A percentile compares a stretch with the other conserved stretches of the same genome.
Conservation (phyloP, 78 protist genomes). For the Salpingoeca rosetta region DNA sequence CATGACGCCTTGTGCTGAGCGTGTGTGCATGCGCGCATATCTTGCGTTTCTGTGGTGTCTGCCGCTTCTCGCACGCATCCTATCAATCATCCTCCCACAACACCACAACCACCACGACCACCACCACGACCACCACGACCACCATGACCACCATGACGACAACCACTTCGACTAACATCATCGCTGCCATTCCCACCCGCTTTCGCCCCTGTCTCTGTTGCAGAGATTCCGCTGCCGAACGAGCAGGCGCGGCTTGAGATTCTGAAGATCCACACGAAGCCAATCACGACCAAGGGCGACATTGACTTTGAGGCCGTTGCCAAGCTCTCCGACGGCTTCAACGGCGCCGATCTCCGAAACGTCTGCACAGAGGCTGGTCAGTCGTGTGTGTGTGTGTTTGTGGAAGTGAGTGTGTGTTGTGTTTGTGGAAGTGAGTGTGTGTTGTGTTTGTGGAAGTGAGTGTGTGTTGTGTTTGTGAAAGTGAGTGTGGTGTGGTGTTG, state of each 20-base stretch:
- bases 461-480: background rate
- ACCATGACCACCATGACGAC: too few species aligned
- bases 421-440: background rate
- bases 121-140: too few species aligned
- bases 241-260: constrained; percentile 85
- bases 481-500: too few species aligned
- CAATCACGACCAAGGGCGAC: constrained; percentile 84
- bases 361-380: constrained; percentile 96
- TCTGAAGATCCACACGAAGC: constrained; percentile 90
- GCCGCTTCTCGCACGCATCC: background rate
- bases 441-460: background rate
- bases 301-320: constrained; percentile 92
- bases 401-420: background rate
- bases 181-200: too few species aligned
- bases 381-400: background rate
- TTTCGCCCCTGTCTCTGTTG: too few species aligned
- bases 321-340: constrained; percentile 95
- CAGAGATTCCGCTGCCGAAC: constrained; percentile 97
- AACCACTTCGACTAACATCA: too few species aligned
- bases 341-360: constrained; percentile 98
- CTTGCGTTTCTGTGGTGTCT: background rate
- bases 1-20: too few species aligned
- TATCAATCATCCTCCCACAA: background rate
- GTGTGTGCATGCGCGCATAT: background rate
- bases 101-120: background rate